Evolutionary conservation across 192 early-diverging fungal genomes (phyloP).

Genomic region (Gigaspora rosea): DNA sequence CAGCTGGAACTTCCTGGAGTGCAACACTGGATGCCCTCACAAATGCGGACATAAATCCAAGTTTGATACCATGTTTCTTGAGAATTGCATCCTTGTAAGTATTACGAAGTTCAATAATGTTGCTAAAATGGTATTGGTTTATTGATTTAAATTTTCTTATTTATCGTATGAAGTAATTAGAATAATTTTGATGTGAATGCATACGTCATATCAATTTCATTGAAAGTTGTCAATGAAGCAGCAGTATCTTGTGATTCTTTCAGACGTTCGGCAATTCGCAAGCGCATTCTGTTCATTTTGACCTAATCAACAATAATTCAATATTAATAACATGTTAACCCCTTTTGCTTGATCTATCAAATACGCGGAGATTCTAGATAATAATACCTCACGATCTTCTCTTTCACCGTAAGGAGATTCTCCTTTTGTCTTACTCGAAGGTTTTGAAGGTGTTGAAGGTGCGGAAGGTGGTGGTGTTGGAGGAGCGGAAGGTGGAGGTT

Average conservation of each 20-base stretch:
- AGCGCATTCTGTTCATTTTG: conserved; percentile 99
- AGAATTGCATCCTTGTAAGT: conserved; percentile 93
- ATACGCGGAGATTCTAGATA: not conserved
- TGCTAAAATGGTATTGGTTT: conserved; percentile 50
- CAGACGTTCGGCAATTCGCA: conserved; percentile 88
- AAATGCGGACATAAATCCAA: conserved; percentile 98
- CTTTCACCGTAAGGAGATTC: conserved; percentile 33
- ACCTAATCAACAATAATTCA: conserved; percentile 41
- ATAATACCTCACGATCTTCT: conserved; percentile 37
- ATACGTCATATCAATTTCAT: conserved; percentile 95
- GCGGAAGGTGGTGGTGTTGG: not conserved
- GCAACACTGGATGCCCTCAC: conserved; percentile 88
- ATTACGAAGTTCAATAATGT: conserved; percentile 87
- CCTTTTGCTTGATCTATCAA: conserved; percentile 4
- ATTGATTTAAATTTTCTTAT: not conserved
- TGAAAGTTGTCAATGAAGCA: conserved; percentile 97
- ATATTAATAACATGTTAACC: not conserved
- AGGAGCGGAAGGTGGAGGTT: not conserved
- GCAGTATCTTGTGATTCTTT: conserved; percentile 98
- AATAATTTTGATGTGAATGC: not conserved
- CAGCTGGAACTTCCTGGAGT: conserved; percentile 86
- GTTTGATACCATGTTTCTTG: conserved; percentile 94
- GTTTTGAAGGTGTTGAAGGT: not conserved
- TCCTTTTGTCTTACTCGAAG: not conserved
- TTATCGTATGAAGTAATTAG: not conserved